Conservation (phyloP, 805 yeast species). For the Myxozyma melibiosi region DNA sequence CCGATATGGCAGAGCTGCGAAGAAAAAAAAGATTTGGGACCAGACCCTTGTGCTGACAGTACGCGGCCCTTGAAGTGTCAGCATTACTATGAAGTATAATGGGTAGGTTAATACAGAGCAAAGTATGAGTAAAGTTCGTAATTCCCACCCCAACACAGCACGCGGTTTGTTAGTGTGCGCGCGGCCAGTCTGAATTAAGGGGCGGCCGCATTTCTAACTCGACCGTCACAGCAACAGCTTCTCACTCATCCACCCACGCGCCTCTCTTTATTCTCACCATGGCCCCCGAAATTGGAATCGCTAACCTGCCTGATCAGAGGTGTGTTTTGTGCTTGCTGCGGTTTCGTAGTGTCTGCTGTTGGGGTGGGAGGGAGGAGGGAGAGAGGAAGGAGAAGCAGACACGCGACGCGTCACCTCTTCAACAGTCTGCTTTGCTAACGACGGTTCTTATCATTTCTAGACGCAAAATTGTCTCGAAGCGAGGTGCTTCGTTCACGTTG, state of each 20-base stretch:
- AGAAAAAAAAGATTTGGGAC: too few relatives aligned
- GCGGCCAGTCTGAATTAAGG: constrained; percentile 7
- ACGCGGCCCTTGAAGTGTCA: constrained; percentile 2
- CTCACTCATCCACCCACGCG: neutral
- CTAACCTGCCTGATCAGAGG: constrained; percentile 40
- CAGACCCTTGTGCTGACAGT: too few relatives aligned
- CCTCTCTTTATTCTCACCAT: constrained; percentile 4
- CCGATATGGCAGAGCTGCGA: neutral
- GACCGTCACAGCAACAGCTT: neutral
- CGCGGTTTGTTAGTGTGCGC: neutral
- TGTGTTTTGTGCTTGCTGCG: constrained; percentile 15
- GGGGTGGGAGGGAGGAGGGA: neutral
- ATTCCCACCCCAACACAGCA: neutral
- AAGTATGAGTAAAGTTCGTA: neutral
- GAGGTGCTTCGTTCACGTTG: constrained; percentile 74
- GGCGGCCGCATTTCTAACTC: neutral
- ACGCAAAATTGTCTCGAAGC: constrained; percentile 46
- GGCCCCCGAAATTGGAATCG: constrained; percentile 36
- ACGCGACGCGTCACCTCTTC: constrained; percentile 13
- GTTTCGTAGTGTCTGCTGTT: neutral
- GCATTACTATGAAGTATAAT: neutral
- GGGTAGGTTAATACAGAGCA: neutral
- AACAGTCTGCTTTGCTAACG: neutral
- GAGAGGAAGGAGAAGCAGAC: neutral
- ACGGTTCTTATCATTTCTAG: constrained; percentile 33